Base-by-base conservation (phyloP, 148 eudicot genomes). In the Nyssa sinensis region DNA sequence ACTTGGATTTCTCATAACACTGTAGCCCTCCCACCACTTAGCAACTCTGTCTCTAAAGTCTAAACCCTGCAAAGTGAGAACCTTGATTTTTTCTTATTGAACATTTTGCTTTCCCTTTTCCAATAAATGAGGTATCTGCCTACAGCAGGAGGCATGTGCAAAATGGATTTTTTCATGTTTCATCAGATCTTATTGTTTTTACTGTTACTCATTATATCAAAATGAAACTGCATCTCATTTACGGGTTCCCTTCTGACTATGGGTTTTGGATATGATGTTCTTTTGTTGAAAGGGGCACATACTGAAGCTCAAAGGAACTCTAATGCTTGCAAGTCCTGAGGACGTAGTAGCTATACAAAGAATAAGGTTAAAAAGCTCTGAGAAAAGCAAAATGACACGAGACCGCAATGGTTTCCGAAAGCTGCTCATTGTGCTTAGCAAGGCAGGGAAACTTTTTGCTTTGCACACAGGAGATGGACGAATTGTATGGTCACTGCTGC, bases 331-430 rank as follows among this genome's bases (percentile, higher is more conserved):
- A 61, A 93, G 81, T 69, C 90, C 92, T 69, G 97, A 93, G 79
- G 98, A 96, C 74, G 67, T 96, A 70, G 91, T 80, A 83, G 98
- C 96, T 59, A 89, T 96, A 69, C 98, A 91, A 81, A 89, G 78
- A 70, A 83, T 93, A 80, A 91, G 94, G 87, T 74, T 96, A 78
- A 83, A 85, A 82, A 89, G 92, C 82, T 88, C 97, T 5, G 98
- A 83, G 77, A 96, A 91, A 82, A 96, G 95, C 85, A 96, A 96
- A 78, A 81, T 96, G 90, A 89, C 93, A 35, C 88, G 99, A 70
- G 99, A 96, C 75, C 99, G 88, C 81, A 96, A 96, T 80, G 99
- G 99, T 77, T 96, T 96, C 64, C 81, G 99, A 66, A 96, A 91
- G 79, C 84, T 96, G 77, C 88, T 96, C 53, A 82, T 96, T 74